Evolutionary conservation across 2,329 filamentous ascomycete genomes (phyloP).

Genomic region (Nemania diffusa): DNA sequence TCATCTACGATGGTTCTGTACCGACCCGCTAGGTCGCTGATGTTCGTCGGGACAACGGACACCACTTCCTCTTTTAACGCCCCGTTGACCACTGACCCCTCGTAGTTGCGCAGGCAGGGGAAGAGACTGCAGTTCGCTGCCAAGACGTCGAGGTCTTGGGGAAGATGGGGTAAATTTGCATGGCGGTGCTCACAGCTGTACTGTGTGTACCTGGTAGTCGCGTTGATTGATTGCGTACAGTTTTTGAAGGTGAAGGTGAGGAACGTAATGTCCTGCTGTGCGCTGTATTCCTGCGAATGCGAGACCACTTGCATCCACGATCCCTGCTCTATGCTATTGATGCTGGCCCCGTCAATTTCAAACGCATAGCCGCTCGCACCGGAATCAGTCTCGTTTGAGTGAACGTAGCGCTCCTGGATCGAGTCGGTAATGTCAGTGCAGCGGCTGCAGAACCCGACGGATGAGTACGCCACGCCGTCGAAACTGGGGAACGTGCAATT

Average conservation of each 20-base stretch:
- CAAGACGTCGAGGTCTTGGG: not conserved
- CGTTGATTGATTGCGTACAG: not conserved
- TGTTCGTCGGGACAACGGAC: not conserved
- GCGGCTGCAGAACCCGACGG: not conserved
- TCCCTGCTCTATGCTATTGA: not conserved
- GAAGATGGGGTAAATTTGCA: not conserved
- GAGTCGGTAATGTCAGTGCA: not conserved
- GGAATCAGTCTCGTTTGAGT: not conserved
- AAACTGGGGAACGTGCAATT: not conserved
- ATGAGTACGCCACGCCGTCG: not conserved
- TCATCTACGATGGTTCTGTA: not conserved
- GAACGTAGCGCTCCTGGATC: not conserved
- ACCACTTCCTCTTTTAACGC: not conserved
- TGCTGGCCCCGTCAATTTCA: not conserved
- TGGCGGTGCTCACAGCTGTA: not conserved
- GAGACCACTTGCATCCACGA: not conserved
- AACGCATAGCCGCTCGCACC: not conserved
- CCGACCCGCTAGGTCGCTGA: not conserved
- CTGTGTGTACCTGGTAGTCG: not conserved
- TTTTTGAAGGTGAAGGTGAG: not conserved
- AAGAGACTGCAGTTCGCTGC: not conserved
- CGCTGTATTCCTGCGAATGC: not conserved
- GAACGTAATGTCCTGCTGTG: not conserved
- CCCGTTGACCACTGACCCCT: not conserved
- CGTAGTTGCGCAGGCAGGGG: not conserved